Evolutionary conservation across 495 filamentous ascomycete species (phyloP), one percentile per base, ranked within the genome.

Genomic region (Lindgomyces ingoldianus): DNA sequence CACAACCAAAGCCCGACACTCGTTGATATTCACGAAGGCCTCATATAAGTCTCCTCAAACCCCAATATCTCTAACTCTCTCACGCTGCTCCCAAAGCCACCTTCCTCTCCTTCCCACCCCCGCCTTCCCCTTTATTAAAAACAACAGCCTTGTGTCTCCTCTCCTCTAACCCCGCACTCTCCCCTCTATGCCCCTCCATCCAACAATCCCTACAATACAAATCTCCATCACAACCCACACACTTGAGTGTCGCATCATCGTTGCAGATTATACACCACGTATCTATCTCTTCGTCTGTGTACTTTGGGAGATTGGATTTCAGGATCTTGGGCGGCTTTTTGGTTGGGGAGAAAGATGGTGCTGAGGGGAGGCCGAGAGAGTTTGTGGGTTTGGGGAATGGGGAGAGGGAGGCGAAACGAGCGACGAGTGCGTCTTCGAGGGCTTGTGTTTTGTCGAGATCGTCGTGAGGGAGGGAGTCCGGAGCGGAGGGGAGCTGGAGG

Each of bases 211-310:
- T 77, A 72, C 88, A 91, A 68, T 88, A 91, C 18, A 86, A 70
- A 59, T 89, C 86, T 8, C 78, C 79, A 59, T 86, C 85, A 68
- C 88, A 90, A 11, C 84, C 87, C 1, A 80, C 53, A 69, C 88
- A 91, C 52, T 74, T 72, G 11, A 90, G 75, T 3, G 80, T 80
- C 2, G 85, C 87, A 65, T 90, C 86, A 36, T 85, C 84, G 29
- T 84, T 83, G 67, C 88, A 91, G 47, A 89, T 88, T 14, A 82
- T 78, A 70, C 88, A 91, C 87, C 87, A 90, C 22, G 76, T 83
- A 48, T 83, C 83, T 57, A 86, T 79, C 63, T 90, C 86, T 19
- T 84, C 85, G 68, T 88, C 84, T 1, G 81, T 82, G 72, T 42
- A 56, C 14, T 41, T 66, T 2, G 56, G 33, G 29, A 57, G 25